Percentiles rank a stretch among this genome's conserved stretches.
phyloP scores from a whole-genome alignment of 140 eudicot genomes.

The Oenanthe javanica region DNA sequence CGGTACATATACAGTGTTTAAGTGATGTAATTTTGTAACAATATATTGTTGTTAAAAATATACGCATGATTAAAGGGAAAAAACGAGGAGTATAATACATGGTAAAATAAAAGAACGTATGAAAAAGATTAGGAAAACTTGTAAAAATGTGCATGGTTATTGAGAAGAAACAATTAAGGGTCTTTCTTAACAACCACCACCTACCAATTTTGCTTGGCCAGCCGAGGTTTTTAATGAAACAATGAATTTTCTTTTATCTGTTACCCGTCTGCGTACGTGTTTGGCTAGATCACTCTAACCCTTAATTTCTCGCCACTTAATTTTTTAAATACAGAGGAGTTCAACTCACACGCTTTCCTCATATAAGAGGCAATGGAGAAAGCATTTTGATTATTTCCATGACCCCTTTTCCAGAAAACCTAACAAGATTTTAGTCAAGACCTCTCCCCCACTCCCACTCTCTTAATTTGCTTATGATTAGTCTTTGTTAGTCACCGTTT shows the following conservation, averaged over 20 bases:
- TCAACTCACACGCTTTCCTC: constrained; percentile 13
- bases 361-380: not conserved
- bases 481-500: not conserved
- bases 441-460: not conserved
- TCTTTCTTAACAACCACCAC: constrained; percentile 64
- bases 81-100: not conserved
- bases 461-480: not conserved
- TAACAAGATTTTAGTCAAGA: constrained; percentile 15
- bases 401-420: not conserved
- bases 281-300: constrained; percentile 20
- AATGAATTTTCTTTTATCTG: constrained; percentile 49
- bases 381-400: not conserved
- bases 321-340: not conserved
- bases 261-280: constrained; percentile 48
- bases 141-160: not conserved
- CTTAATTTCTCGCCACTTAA: not conserved
- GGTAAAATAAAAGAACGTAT: not conserved
- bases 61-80: not conserved
- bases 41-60: not conserved
- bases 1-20: too few relatives aligned
- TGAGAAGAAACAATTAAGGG: not conserved
- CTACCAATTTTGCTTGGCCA: constrained; percentile 47
- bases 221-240: constrained; percentile 58
- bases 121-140: constrained; percentile 4
- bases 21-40: too few relatives aligned